A percentile compares a stretch with the other conserved stretches of the same genome.
Evolutionary conservation across 768 basidiomycete species (phyloP).

Genomic region (Hebeloma cylindrosporum): DNA sequence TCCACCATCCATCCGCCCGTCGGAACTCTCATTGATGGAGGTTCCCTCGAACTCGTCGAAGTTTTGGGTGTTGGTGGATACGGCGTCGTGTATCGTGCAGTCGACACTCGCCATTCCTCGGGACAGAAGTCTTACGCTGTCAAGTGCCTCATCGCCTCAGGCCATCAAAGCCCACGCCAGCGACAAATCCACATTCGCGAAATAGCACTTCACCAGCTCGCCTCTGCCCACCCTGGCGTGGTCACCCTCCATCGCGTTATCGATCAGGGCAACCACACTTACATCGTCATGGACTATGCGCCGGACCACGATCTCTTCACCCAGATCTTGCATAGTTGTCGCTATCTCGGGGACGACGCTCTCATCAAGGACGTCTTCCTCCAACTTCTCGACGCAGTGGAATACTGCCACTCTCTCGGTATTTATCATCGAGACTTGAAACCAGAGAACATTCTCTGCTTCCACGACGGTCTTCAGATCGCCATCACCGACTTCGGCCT

Average conservation of each 20-base stretch:
- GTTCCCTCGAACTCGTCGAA: slow-evolving; percentile 82
- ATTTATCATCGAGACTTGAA: slow-evolving; percentile 98
- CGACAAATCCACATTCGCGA: slow-evolving; percentile 89
- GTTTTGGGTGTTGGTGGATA: slow-evolving; percentile 95
- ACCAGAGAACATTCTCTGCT: slow-evolving; percentile 94
- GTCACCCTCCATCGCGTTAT: slow-evolving; percentile 92
- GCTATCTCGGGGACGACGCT: slow-evolving; percentile 85
- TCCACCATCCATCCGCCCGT: slow-evolving; percentile 57
- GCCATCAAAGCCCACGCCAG: slow-evolving; percentile 52
- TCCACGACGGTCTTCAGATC: slow-evolving; percentile 75
- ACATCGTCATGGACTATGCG: slow-evolving; percentile 94
- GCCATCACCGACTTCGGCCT: slow-evolving; percentile 96
- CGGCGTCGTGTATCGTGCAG: slow-evolving; percentile 92
- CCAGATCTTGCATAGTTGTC: slow-evolving; percentile 82
- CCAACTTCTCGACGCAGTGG: slow-evolving; percentile 93
- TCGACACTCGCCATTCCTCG: slow-evolving; percentile 56
- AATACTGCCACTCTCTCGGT: slow-evolving; percentile 89
- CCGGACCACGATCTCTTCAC: slow-evolving; percentile 93
- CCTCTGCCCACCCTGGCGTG: slow-evolving; percentile 78
- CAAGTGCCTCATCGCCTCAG: slow-evolving; percentile 80
- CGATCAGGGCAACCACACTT: slow-evolving; percentile 81
- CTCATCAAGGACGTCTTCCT: slow-evolving; percentile 93
- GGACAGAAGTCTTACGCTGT: slow-evolving; percentile 75
- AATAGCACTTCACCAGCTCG: slow-evolving; percentile 82
- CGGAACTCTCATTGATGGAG: slow-evolving; percentile 87